phyloP scores from a whole-genome alignment of 2,329 filamentous ascomycete genomes.

The Aspergillus ochraceoroseus region DNA sequence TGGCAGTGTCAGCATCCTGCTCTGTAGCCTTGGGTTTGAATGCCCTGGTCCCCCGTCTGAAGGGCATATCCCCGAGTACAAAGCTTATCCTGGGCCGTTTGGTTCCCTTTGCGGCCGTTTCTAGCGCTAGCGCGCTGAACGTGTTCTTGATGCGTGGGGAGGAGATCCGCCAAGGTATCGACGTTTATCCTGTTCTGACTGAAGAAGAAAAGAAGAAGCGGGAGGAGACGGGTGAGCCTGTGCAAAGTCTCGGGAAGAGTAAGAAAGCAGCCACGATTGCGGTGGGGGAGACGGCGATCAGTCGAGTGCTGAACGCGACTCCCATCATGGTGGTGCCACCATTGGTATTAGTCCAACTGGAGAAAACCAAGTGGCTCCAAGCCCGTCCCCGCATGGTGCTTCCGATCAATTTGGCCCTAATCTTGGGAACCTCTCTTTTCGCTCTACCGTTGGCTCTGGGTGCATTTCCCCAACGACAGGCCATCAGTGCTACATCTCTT shows the following conservation, averaged over 20 bases:
- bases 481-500: conserved; percentile 66
- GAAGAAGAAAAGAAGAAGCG: conserved; percentile 62
- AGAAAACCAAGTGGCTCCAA: conserved; percentile 77
- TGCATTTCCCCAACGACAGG: conserved; percentile 87
- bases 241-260: conserved; percentile 74
- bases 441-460: conserved; percentile 85
- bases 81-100: conserved; percentile 75
- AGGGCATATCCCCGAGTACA: conserved; percentile 67
- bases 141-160: conserved; percentile 97
- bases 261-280: conserved; percentile 82
- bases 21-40: conserved; percentile 90
- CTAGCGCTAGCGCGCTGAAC: conserved; percentile 83
- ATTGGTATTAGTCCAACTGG: conserved; percentile 74
- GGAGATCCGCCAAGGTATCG: conserved; percentile 88
- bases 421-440: conserved; percentile 79
- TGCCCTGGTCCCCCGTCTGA: conserved; percentile 78
- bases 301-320: conserved; percentile 85
- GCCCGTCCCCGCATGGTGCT: conserved; percentile 68
- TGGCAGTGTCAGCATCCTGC: conserved; percentile 90
- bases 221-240: conserved; percentile 60
- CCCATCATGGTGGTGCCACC: conserved; percentile 97
- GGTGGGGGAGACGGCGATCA: conserved; percentile 87
- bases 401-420: conserved; percentile 80
- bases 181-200: conserved; percentile 78
- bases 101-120: conserved; percentile 93